phyloP scores from a whole-genome alignment of 306 rosid genomes.

The Prunus mume region DNA sequence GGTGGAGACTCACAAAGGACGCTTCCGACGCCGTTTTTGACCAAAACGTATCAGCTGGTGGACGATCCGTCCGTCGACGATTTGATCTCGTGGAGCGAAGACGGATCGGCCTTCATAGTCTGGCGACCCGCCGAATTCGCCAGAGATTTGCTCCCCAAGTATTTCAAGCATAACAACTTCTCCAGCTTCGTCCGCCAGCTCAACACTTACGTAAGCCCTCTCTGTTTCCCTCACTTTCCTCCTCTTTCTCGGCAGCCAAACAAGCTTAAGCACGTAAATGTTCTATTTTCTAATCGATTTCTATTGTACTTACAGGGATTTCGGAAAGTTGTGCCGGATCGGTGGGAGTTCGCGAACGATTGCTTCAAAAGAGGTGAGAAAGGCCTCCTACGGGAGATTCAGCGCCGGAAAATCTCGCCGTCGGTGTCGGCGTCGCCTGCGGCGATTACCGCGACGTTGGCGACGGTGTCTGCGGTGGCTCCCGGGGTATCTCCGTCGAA shows the following conservation, averaged over 20 bases:
- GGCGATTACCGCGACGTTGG: background rate
- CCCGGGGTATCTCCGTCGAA: conserved; percentile 66
- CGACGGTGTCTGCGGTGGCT: conserved; percentile 9
- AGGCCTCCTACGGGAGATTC: conserved; percentile 77
- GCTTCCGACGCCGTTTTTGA: conserved; percentile 85
- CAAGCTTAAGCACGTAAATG: background rate
- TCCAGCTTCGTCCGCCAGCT: conserved; percentile 98
- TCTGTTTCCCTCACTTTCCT: background rate
- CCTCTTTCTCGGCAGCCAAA: conserved; percentile 5
- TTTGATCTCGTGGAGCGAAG: conserved; percentile 88
- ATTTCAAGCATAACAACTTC: conserved; percentile 88
- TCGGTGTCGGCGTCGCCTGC: conserved; percentile 3
- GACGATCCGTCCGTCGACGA: conserved; percentile 81
- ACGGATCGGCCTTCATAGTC: conserved; percentile 78
- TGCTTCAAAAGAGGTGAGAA: conserved; percentile 75
- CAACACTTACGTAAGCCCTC: conserved; percentile 69
- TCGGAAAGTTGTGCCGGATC: conserved; percentile 92
- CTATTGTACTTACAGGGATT: conserved; percentile 58
- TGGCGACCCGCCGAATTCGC: conserved; percentile 98
- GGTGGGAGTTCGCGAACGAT: conserved; percentile 95
- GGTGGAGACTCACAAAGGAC: conserved; percentile 65
- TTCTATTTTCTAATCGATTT: background rate
- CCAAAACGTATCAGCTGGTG: conserved; percentile 80
- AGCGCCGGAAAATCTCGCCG: conserved; percentile 69
- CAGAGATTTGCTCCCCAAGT: conserved; percentile 89